phyloP scores from a whole-genome alignment of 805 yeast species.

The Komagataella populi region DNA sequence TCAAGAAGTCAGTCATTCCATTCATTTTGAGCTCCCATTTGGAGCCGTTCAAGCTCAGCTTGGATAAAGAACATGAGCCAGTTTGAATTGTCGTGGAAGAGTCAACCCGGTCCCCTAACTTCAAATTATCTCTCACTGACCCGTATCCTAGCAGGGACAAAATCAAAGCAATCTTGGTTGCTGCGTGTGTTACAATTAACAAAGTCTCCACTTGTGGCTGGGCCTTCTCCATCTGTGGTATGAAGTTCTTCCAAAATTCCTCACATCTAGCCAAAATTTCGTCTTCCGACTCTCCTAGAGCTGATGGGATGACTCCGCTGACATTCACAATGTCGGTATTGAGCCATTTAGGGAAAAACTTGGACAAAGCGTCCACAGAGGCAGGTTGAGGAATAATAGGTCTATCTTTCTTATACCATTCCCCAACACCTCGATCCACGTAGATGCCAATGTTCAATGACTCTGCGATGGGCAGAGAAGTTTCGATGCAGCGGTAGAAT shows the following conservation, averaged over 20 bases:
- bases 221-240: constrained; percentile 40
- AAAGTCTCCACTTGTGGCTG: constrained; percentile 51
- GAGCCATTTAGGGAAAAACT: constrained; percentile 46
- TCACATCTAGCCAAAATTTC: constrained; percentile 55
- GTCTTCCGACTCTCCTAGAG: constrained; percentile 59
- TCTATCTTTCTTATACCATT: constrained; percentile 76
- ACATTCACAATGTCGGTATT: constrained; percentile 13
- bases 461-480: constrained; percentile 58
- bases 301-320: constrained; percentile 36
- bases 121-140: constrained; percentile 38
- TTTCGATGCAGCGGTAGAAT: constrained; percentile 80
- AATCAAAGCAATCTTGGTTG: constrained; percentile 81
- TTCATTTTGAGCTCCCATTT: constrained; percentile 54
- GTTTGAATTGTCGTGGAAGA: constrained; percentile 31
- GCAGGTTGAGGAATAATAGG: constrained; percentile 62
- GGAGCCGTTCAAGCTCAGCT: constrained; percentile 23
- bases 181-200: constrained; percentile 84
- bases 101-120: constrained; percentile 14
- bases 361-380: constrained; percentile 26
- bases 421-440: constrained; percentile 79
- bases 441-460: constrained; percentile 41
- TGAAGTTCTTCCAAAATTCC: constrained; percentile 38
- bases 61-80: constrained; percentile 78
- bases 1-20: constrained; percentile 61
- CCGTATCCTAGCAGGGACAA: constrained; percentile 48